phyloP scores from a whole-genome alignment of 202 grass and related monocot genomes.

The Saccharum hybrid region DNA sequence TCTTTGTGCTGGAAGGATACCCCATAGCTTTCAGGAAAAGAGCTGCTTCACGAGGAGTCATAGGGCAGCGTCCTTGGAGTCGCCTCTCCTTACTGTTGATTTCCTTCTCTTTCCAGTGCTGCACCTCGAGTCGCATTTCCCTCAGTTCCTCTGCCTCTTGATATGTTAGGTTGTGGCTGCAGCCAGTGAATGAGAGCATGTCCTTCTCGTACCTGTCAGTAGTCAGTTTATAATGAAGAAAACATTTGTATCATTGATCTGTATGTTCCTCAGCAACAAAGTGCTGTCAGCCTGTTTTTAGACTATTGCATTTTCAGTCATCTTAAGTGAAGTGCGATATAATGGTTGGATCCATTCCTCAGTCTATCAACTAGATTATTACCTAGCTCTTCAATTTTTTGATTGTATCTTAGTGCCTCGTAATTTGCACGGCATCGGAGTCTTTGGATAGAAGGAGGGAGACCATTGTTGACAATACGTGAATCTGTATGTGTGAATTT shows the following conservation, averaged over 20 bases:
- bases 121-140: slow-evolving; percentile 75
- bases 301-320: slow-evolving; percentile 38
- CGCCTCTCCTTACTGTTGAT: slow-evolving; percentile 82
- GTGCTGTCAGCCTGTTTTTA: slow-evolving; percentile 30
- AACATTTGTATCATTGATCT: slow-evolving; percentile 24
- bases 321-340: slow-evolving; percentile 97
- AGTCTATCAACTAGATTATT: slow-evolving; percentile 75
- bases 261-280: slow-evolving; percentile 6
- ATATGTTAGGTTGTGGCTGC: slow-evolving; percentile 80
- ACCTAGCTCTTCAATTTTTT: slow-evolving; percentile 74
- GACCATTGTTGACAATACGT: slow-evolving; percentile 83
- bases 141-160: slow-evolving; percentile 71
- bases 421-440: slow-evolving; percentile 92
- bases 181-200: slow-evolving; percentile 97
- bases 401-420: slow-evolving; percentile 68
- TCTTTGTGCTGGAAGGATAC: slow-evolving; percentile 87
- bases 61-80: slow-evolving; percentile 86
- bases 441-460: slow-evolving; percentile 77
- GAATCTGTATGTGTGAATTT: slow-evolving; percentile 90
- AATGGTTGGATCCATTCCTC: slow-evolving; percentile 78
- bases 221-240: slow-evolving; percentile 48
- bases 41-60: slow-evolving; percentile 87
- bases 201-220: slow-evolving; percentile 98
- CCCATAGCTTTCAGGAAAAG: slow-evolving; percentile 93
- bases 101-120: slow-evolving; percentile 95